Percentiles rank a stretch among this genome's conserved stretches.
These are phyloP conservation scores for Apiospora malaysiana DNA, from an alignment of 2,329 filamentous ascomycete species.

Conservation along the genomic window DNA sequence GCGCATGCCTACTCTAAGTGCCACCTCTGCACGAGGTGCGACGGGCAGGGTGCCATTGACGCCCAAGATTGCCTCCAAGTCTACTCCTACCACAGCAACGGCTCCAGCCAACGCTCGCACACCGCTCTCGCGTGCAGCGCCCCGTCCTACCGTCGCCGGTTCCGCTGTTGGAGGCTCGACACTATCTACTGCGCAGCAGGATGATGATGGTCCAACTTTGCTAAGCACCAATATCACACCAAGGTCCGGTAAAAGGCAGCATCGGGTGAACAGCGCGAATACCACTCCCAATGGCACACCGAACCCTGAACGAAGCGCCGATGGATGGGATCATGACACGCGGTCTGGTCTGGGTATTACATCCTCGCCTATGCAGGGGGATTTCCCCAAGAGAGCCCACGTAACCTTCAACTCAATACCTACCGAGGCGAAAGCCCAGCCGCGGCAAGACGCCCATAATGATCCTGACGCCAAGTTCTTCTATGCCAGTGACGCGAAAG, in stretches of 20 bases:
- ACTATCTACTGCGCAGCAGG: slow-evolving; percentile 39
- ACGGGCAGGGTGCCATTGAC: slow-evolving; percentile 54
- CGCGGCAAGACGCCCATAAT: slow-evolving; percentile 36
- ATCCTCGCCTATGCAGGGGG: slow-evolving; percentile 39
- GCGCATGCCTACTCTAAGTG: slow-evolving; percentile 72
- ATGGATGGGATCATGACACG: neutral
- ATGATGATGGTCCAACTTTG: slow-evolving; percentile 61
- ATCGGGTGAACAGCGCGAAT: slow-evolving; percentile 70
- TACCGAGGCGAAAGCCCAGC: slow-evolving; percentile 38
- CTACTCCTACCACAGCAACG: slow-evolving; percentile 34
- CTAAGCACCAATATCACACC: slow-evolving; percentile 77
- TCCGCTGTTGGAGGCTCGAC: slow-evolving; percentile 40
- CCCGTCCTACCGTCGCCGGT: slow-evolving; percentile 33
- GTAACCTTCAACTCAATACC: slow-evolving; percentile 49
- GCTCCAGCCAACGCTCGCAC: slow-evolving; percentile 47
- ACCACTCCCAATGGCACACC: slow-evolving; percentile 71
- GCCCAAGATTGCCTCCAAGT: slow-evolving; percentile 59
- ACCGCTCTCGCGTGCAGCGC: slow-evolving; percentile 45
- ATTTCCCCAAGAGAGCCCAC: slow-evolving; percentile 37
- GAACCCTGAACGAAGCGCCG: slow-evolving; percentile 33
- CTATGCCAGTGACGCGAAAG: slow-evolving; percentile 80
- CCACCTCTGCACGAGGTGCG: slow-evolving; percentile 61
- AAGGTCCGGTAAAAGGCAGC: slow-evolving; percentile 75
- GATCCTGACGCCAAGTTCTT: slow-evolving; percentile 77
- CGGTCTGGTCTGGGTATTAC: slow-evolving; percentile 42